These are phyloP conservation scores for Acrocalymma vagum DNA, from an alignment of 2,329 filamentous ascomycete species.

Conservation along the genomic window DNA sequence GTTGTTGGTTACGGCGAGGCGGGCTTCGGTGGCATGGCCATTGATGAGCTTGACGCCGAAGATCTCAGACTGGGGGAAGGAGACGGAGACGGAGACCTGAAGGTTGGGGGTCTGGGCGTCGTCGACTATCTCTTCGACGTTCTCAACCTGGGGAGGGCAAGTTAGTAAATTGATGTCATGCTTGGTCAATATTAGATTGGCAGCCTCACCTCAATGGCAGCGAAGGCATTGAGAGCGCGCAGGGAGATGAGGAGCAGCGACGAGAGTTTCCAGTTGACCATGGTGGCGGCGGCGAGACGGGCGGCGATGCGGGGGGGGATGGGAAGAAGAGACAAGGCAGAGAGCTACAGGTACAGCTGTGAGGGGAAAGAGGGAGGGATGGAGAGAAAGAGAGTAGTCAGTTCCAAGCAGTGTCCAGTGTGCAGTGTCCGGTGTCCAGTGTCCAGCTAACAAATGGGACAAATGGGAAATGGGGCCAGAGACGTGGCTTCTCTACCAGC, in stretches of 20 bases:
- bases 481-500: too few species aligned
- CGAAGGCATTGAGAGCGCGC: slow-evolving; percentile 71
- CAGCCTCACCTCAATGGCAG: slow-evolving; percentile 66
- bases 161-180: slow-evolving; percentile 46
- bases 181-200: slow-evolving; percentile 28
- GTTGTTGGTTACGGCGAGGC: slow-evolving; percentile 84
- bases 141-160: slow-evolving; percentile 30
- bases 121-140: slow-evolving; percentile 62
- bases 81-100: slow-evolving; percentile 63
- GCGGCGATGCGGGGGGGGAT: slow-evolving; percentile 13
- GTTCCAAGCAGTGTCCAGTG: slow-evolving; percentile 2
- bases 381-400: slow-evolving; percentile 44
- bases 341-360: too few species aligned
- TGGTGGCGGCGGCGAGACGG: slow-evolving; percentile 51
- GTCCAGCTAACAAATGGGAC: too few species aligned
- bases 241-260: slow-evolving; percentile 76
- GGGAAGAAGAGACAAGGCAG: too few species aligned
- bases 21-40: slow-evolving; percentile 81
- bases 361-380: too few species aligned
- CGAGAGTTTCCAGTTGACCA: slow-evolving; percentile 78
- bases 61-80: slow-evolving; percentile 75
- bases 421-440: too few species aligned
- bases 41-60: slow-evolving; percentile 97
- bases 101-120: slow-evolving; percentile 69
- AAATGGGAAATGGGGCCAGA: too few species aligned